Percentiles rank a stretch among this genome's conserved stretches.
Conservation (phyloP, 768 basidiomycete genomes). For the Leucocoprinus leucothites region DNA sequence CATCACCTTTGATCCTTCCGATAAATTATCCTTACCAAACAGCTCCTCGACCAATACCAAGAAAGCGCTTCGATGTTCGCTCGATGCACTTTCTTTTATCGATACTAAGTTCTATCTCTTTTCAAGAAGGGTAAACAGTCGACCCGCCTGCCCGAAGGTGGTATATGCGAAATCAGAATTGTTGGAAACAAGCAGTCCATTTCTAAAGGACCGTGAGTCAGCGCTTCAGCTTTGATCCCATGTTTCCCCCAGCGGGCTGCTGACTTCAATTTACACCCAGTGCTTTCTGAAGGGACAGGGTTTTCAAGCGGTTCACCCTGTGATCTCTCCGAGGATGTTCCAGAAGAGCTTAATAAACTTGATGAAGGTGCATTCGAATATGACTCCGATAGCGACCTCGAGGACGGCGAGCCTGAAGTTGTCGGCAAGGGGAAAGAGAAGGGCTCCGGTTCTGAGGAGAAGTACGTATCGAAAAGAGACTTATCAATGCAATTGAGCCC, state of each 20-base stretch:
- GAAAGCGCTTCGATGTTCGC: not conserved
- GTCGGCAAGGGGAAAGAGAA: not conserved
- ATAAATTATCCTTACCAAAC: not conserved
- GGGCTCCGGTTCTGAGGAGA: not conserved
- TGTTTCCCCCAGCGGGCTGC: too few relatives aligned
- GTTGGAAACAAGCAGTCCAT: not conserved
- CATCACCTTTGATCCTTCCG: not conserved
- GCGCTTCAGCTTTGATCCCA: not conserved
- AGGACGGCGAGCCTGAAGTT: too few relatives aligned
- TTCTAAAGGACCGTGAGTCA: conserved; percentile 3
- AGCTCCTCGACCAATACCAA: not conserved
- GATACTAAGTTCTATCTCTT: conserved; percentile 14
- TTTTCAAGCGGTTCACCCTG: not conserved
- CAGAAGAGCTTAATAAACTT: conserved; percentile 4
- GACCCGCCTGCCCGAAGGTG: not conserved
- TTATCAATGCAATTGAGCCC: too few relatives aligned
- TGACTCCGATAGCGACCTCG: conserved; percentile 12
- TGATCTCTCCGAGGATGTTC: conserved; percentile 1
- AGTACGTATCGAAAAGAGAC: too few relatives aligned
- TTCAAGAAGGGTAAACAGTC: not conserved
- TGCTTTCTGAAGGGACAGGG: not conserved
- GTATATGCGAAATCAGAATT: conserved; percentile 7
- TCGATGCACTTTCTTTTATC: conserved; percentile 3
- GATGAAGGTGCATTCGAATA: conserved; percentile 8
- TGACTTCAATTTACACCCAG: too few relatives aligned